These are phyloP conservation scores for Colletotrichum sp. DNA, from an alignment of 2,329 filamentous ascomycete species.

Conservation along the genomic window DNA sequence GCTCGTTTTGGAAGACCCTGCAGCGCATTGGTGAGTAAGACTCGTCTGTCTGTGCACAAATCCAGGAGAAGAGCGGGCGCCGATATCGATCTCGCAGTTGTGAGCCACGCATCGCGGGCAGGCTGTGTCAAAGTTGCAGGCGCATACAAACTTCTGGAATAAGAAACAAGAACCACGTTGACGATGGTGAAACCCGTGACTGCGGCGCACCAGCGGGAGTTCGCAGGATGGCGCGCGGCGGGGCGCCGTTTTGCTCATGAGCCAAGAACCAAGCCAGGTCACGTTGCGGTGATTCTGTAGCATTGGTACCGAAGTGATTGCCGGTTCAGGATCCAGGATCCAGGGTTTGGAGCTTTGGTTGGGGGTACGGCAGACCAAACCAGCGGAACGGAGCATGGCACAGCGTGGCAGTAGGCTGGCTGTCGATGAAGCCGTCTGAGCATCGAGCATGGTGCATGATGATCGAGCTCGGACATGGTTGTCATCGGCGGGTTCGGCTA, in stretches of 20 bases:
- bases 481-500: not conserved
- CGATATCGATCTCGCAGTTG: not conserved
- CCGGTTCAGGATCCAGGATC: conserved; percentile 1
- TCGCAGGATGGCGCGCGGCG: not conserved
- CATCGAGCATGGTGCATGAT: conserved; percentile 2
- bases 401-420: not conserved
- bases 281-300: not conserved
- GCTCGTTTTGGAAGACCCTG: not conserved
- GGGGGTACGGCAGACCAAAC: not conserved
- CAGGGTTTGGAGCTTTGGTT: not conserved
- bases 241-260: not conserved
- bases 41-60: not conserved
- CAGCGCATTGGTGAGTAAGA: not conserved
- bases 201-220: not conserved
- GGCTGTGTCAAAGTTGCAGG: not conserved
- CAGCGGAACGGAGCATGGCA: not conserved
- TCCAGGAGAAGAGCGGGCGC: not conserved
- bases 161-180: not conserved
- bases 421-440: not conserved
- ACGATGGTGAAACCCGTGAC: not conserved
- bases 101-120: not conserved
- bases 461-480: not conserved
- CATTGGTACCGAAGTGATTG: not conserved
- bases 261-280: not conserved
- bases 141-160: not conserved